Conservation (phyloP, 2,329 filamentous ascomycete species). For the Drechslerella stenobrocha region DNA sequence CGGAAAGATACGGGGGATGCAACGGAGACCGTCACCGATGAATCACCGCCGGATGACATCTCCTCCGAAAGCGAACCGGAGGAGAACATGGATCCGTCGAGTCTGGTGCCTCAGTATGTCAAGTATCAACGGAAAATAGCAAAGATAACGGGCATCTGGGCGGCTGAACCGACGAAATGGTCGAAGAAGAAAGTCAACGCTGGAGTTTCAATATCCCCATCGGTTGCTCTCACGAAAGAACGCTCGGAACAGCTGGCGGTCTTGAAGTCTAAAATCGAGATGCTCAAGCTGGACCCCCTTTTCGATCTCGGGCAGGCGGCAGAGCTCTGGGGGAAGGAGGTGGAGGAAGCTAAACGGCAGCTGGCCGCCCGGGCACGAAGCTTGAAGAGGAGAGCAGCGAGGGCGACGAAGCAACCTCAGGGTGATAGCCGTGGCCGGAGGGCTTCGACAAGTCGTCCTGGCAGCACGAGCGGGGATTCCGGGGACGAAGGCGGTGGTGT, state of each 20-base stretch:
- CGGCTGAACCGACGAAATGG: slow-evolving; percentile 54
- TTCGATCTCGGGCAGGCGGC: slow-evolving; percentile 60
- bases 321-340: slow-evolving; percentile 58
- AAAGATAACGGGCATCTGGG: slow-evolving; percentile 56
- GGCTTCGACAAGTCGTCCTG: slow-evolving; percentile 22
- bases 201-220: slow-evolving; percentile 22
- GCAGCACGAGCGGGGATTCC: slow-evolving; percentile 31
- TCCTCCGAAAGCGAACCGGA: slow-evolving; percentile 50
- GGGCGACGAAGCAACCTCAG: slow-evolving; percentile 12
- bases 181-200: slow-evolving; percentile 54
- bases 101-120: slow-evolving; percentile 67
- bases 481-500: slow-evolving; percentile 34
- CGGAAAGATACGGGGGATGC: not conserved
- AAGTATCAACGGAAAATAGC: slow-evolving; percentile 72
- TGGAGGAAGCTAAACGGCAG: slow-evolving; percentile 24
- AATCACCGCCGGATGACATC: slow-evolving; percentile 51
- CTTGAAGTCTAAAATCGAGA: slow-evolving; percentile 48
- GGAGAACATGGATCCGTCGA: slow-evolving; percentile 56
- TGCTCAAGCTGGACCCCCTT: slow-evolving; percentile 56
- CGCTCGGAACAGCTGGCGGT: slow-evolving; percentile 46
- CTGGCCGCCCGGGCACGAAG: slow-evolving; percentile 1
- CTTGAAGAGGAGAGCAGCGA: slow-evolving; percentile 15
- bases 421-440: slow-evolving; percentile 12
- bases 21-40: not conserved
- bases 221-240: slow-evolving; percentile 36